A percentile compares a stretch with the other conserved stretches of the same genome.
phyloP scores from a whole-genome alignment of 345 rosid genomes.

The Isatis tinctoria region DNA sequence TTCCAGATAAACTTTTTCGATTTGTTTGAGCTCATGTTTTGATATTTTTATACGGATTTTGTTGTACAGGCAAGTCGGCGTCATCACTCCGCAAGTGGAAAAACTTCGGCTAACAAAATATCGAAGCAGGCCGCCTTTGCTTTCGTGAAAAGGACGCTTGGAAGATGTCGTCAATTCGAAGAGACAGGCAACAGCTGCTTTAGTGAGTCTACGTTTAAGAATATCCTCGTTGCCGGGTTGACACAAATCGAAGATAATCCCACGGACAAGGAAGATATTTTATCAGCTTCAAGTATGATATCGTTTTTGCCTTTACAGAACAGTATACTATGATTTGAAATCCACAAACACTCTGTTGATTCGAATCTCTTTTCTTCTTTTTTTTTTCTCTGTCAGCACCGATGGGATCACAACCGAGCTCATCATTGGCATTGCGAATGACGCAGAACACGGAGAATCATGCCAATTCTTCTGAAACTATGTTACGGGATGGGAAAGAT shows the following conservation, averaged over 20 bases:
- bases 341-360: slow-evolving; percentile 4
- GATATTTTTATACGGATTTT: slow-evolving; percentile 10
- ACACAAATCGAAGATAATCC: slow-evolving; percentile 36
- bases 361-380: neutral
- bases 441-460: slow-evolving; percentile 48
- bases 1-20: neutral
- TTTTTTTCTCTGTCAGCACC: slow-evolving; percentile 51
- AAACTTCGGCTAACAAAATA: slow-evolving; percentile 70
- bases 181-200: slow-evolving; percentile 84
- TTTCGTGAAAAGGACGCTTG: slow-evolving; percentile 71
- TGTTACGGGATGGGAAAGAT: slow-evolving; percentile 50
- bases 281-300: slow-evolving; percentile 26
- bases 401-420: slow-evolving; percentile 50
- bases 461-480: slow-evolving; percentile 49
- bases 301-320: neutral
- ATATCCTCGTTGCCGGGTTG: slow-evolving; percentile 51
- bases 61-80: slow-evolving; percentile 60
- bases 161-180: slow-evolving; percentile 66
- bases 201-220: slow-evolving; percentile 62
- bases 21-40: neutral
- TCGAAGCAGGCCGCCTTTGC: slow-evolving; percentile 84
- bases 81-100: slow-evolving; percentile 57
- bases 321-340: neutral
- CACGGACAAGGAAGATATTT: slow-evolving; percentile 48
- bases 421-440: slow-evolving; percentile 39